Conservation (phyloP, 371 early-diverging fungal genomes). For the Zancudomyces culisetae region DNA sequence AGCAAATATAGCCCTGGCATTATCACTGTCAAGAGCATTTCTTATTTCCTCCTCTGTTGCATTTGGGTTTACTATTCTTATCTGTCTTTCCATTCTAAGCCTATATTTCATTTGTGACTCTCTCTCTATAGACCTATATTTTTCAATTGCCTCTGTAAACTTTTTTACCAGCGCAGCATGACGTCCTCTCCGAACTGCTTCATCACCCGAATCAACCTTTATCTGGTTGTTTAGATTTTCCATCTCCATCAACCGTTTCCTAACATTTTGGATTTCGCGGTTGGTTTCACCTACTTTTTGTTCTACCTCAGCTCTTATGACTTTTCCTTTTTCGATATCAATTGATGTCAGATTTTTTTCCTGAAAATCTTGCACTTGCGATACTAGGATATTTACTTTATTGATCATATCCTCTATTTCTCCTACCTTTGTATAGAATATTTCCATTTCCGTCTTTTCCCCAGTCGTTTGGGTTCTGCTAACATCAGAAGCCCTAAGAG, state of each 20-base stretch:
- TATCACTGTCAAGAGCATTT: conserved; percentile 27
- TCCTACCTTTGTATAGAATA: neutral
- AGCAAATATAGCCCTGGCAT: conserved; percentile 29
- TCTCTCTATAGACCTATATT: conserved; percentile 18
- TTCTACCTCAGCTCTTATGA: neutral
- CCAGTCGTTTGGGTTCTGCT: neutral
- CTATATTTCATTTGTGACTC: conserved; percentile 19
- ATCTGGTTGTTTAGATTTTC: neutral
- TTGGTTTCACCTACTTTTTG: neutral
- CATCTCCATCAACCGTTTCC: conserved; percentile 10
- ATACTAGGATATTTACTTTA: neutral
- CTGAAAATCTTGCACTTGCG: neutral
- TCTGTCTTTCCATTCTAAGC: conserved; percentile 19
- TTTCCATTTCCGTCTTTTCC: neutral
- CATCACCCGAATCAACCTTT: conserved; percentile 6
- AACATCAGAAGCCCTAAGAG: neutral
- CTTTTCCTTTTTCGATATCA: neutral
- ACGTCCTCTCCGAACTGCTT: conserved; percentile 14
- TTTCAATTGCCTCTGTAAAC: conserved; percentile 16
- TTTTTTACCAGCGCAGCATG: conserved; percentile 16
- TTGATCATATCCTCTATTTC: neutral
- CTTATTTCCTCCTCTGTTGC: conserved; percentile 33
- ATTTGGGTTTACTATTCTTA: conserved; percentile 28
- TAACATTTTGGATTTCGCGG: neutral
- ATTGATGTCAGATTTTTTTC: neutral